Base-by-base conservation (phyloP, 2,329 filamentous ascomycete genomes). In the Calonectria pteridis region DNA sequence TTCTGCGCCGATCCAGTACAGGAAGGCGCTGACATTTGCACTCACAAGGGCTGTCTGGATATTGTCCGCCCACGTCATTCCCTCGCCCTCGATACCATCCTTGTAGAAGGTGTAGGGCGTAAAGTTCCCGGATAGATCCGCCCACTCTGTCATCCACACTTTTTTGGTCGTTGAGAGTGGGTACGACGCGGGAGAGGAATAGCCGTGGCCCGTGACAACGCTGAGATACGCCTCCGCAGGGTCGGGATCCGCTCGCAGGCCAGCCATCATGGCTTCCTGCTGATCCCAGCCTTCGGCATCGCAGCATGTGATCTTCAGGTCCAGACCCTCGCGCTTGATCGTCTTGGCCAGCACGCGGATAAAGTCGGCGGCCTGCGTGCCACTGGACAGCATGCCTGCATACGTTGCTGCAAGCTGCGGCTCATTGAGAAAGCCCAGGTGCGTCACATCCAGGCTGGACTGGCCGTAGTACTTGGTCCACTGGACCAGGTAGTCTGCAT, bases 361-460 rank as follows among this genome's bases (percentile, higher is more conserved):
- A 79, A 91, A 89, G 50, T 88, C 86, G 58, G 86, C 88, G 4
- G 88, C 88, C 51, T 83, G 77, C 29, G 77, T 75, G 20, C 73
- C 82, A 70, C 81, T 82, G 67, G 71, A 72, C 68, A 82, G 81
- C 82, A 84, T 84, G 37, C 82, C 82, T 35, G 83, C 82, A 75
- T 87, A 87, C 64, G 77, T 77, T 26, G 83, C 81, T 0, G 80
- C 78, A 29, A 64, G 70, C 55, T 70, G 72, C 4, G 62, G 76
- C 67, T 88, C 87, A 77, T 89, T 89, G 50, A 88, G 78, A 73
- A 88, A 88, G 16, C 87, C 87, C 3, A 88, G 79, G 68, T 88
- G 86, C 1, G 86, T 86, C 51, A 89, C 78, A 4, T 83, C 83
- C 66, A 89, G 81, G 5, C 86, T 87, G 3, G 83, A 82, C 62